phyloP scores from a whole-genome alignment of 257 asterid genomes.

The Echites panduratus region DNA sequence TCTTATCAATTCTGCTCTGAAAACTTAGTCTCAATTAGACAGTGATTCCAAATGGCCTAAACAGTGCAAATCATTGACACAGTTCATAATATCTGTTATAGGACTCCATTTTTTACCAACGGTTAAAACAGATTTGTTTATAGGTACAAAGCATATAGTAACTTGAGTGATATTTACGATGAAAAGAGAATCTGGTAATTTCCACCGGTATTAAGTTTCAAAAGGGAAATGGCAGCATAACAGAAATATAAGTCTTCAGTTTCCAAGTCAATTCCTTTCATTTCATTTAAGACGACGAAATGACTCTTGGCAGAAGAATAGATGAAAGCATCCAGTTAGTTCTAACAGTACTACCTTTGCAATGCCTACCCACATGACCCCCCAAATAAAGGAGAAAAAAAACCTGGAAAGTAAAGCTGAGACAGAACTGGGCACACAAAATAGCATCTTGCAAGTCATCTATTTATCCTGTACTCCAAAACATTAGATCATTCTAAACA shows the following conservation, averaged over 20 bases:
- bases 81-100: background rate
- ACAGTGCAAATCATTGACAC: background rate
- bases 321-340: background rate
- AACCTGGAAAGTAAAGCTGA: background rate
- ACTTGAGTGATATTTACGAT: background rate
- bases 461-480: background rate
- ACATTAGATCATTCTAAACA: background rate
- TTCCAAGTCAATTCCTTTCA: background rate
- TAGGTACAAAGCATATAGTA: background rate
- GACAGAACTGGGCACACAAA: background rate
- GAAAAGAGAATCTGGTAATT: background rate
- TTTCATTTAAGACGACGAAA: background rate
- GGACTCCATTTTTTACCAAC: background rate
- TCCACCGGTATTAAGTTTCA: background rate
- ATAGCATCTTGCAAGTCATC: background rate
- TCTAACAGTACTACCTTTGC: background rate
- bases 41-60: background rate
- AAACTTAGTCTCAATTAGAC: no score
- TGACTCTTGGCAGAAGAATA: background rate
- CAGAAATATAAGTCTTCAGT: background rate
- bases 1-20: background rate
- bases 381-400: background rate
- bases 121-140: background rate
- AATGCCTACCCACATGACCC: background rate
- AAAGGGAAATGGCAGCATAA: background rate